Evolutionary conservation across 2,329 filamentous ascomycete genomes (phyloP), one percentile per base, ranked within the genome.

Genomic region (Penicillium sp.): DNA sequence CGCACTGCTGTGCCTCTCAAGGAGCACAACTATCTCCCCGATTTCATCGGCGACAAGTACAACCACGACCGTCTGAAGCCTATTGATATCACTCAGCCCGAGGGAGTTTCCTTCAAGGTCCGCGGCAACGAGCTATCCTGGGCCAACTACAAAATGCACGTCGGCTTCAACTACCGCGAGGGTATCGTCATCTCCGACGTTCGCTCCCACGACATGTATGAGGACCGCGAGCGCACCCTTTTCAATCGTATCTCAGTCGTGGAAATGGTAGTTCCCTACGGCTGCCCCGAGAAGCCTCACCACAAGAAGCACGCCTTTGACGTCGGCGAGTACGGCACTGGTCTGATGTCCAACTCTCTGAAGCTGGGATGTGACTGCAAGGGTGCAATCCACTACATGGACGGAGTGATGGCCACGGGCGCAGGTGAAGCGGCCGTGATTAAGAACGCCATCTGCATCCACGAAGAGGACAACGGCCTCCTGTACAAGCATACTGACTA

Each of bases 401-500:
- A 64, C 45, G 61, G 56, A 20, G 43, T 62, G n/a, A 55, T 64
- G 51, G 54, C 59, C 8, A 56, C 54, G 2, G 42, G 49, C 18
- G 59, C 56, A 20, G 61, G 61, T 15, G 57, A 59, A 32, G 54
- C 61, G 3, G 55, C 58, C 20, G 58, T 61, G 1, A 44, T 61
- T 45, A 60, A 61, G 48, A 62, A 65, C 44, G 62, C 61, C 29
- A 59, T 65, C 38, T 63, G 62, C 47, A 65, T 65, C 24, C 61
- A 65, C 54, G 62, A 65, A 40, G 62, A 64, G 48, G 62, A 65
- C 44, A 63, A 65, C 42, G 62, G 62, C 12, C 57, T 64, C 23
- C 56, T 64, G 8, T 65, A 64, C 80, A 95, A 95, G 75, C 88
- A 93, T 73, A 89, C 83, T 12, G 90, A 95, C 71, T 95, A 95